Conservation (phyloP, 2,329 filamentous ascomycete genomes). For the Didymella exigua region DNA sequence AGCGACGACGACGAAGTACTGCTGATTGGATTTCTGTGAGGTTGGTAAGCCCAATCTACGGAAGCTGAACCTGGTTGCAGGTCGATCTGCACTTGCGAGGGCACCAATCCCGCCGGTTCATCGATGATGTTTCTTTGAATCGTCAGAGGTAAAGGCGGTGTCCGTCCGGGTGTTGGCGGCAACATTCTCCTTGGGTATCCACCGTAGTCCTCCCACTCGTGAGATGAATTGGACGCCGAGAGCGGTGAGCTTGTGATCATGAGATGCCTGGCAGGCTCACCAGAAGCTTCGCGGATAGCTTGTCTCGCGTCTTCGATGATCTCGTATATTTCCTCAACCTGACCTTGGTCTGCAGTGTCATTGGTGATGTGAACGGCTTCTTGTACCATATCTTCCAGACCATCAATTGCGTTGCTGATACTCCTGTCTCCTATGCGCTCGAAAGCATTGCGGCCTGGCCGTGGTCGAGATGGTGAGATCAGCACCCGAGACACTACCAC, state of each 20-base stretch:
- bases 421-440: slow-evolving; percentile 22
- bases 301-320: slow-evolving; percentile 49
- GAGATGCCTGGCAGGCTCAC: slow-evolving; percentile 25
- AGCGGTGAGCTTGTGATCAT: slow-evolving; percentile 33
- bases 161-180: background rate
- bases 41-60: slow-evolving; percentile 40
- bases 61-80: slow-evolving; percentile 23
- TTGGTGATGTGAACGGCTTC: slow-evolving; percentile 49
- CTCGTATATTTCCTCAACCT: slow-evolving; percentile 47
- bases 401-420: slow-evolving; percentile 45
- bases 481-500: slow-evolving; percentile 25
- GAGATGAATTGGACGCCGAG: slow-evolving; percentile 16
- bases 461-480: slow-evolving; percentile 30
- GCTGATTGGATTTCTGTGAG: background rate
- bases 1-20: slow-evolving; percentile 19
- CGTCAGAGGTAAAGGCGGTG: background rate
- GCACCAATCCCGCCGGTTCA: background rate
- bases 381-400: slow-evolving; percentile 51
- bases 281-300: slow-evolving; percentile 43
- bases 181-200: background rate
- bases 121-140: background rate
- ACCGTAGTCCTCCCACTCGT: background rate
- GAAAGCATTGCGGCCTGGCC: slow-evolving; percentile 28
- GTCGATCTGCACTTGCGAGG: slow-evolving; percentile 9
- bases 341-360: slow-evolving; percentile 37